Evolutionary conservation across 257 asterid genomes (phyloP), one percentile per base, ranked within the genome.

Genomic region (Jacaranda mimosifolia): DNA sequence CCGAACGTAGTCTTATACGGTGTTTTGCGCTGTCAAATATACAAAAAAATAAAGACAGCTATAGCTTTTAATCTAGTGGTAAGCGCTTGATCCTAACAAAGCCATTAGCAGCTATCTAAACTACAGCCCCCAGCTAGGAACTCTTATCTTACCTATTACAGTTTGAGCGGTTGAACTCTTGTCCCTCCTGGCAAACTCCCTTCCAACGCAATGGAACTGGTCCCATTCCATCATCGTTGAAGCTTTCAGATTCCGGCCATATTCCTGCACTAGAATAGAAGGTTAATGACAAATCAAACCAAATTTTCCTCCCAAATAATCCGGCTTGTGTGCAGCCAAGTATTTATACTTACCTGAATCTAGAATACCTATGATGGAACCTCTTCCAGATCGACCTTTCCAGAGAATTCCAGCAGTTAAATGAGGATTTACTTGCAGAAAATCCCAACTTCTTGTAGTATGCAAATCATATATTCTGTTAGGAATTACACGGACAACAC

Each of bases 211-310:
- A 72, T 36, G 86, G 86, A 72, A 69, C 72, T 1, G 32, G 39
- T 57, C 45, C 74, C 75, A 79, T 73, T 6, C 69, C 72, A 62
- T 77, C 79, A 40, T 82, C 87, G 38, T n/a, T 75, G 52, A 85
- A 83, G 81, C 81, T 82, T 18, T 72, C 84, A 8, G 87, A 83
- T 70, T 83, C 90, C 14, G 87, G 90, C 87, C 85, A 78, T 79
- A 83, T 76, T 67, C 89, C 87, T 81, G 76, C 62, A 14, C 75
- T 68, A 72, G 32, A 79, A 42, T 49, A 52, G 17, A 55, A 70
- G 13, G 13, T 18, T 52, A 52, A 53, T 57, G n/a, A 39, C 11
- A 72, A 42, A 36, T 58, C 19, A 42, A 63, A 68, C 42, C 14
- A 43, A 68, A 26, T 0, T 26, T 56, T 52, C 69, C 21, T 17